Conservation (phyloP, 805 yeast species). For the Lachancea meyersii region DNA sequence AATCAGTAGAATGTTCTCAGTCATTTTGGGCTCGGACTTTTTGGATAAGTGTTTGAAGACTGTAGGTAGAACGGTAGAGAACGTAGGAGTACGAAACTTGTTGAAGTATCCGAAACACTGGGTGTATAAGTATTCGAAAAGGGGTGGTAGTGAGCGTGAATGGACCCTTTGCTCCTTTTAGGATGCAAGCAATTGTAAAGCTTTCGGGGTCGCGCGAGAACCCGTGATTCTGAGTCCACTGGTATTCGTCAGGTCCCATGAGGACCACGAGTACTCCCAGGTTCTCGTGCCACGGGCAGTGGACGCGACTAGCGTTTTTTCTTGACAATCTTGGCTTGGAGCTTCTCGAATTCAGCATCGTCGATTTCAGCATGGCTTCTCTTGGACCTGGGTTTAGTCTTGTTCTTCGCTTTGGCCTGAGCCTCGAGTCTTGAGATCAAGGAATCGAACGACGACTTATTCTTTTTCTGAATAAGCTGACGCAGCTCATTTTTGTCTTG, state of each 20-base stretch:
- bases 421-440: conserved; percentile 43
- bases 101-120: no score
- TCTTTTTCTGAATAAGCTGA: conserved; percentile 45
- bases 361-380: conserved; percentile 33
- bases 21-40: conserved; percentile 1
- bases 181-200: neutral
- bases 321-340: conserved; percentile 37
- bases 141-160: no score
- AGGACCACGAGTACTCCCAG: neutral
- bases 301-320: conserved; percentile 14
- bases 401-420: conserved; percentile 38
- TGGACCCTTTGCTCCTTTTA: no score
- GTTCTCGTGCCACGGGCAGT: neutral
- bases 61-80: no score
- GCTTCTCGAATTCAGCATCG: conserved; percentile 46
- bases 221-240: neutral
- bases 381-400: conserved; percentile 26
- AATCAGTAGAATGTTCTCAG: conserved; percentile 43
- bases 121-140: no score
- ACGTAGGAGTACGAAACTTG: no score
- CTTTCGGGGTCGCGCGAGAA: neutral
- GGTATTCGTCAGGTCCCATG: neutral
- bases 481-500: conserved; percentile 38
- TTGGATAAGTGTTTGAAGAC: neutral
- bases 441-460: conserved; percentile 39